Base-by-base conservation (phyloP, 495 filamentous ascomycete species). In the Lentithecium fluviatile region DNA sequence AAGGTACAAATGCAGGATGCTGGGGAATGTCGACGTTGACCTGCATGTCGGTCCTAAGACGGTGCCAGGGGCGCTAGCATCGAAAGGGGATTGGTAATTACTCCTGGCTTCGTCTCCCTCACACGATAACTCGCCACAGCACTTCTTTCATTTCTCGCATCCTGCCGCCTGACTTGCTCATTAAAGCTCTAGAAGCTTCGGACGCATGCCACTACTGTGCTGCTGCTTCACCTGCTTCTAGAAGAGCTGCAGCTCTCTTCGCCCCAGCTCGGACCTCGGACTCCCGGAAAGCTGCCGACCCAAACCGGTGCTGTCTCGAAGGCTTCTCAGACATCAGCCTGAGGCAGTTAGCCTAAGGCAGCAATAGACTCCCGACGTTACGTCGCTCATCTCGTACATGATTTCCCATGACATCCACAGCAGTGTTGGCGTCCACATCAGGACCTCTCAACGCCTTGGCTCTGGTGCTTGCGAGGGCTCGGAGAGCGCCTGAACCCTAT, bases 51-150 rank as follows among this genome's bases (percentile, higher is more conserved):
- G 55, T 17, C 50, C 58, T 63, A 60, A 63, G 64, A 52, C 64
- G 46, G 52, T 45, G 52, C 54, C 17, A 52, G 46, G 56, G 56
- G 58, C 64, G 64, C 60, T 62, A 67, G 58, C 26, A 52, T 62
- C 6, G 52, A 67, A 63, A 63, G 59, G 60, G 59, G 64, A 63
- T 67, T 63, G 64, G 64, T 67, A 67, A 67, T 63, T 53, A 21
- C 53, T 36, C 38, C 25, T 47, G 20, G 21, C 40, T 52, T 32
- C 25, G n/a, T 55, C 19, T 48, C 25, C 49, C 21, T 52, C 34
- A n/a, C 45, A 45, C 32, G 36, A 25, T 43, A n/a, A 20, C 23
- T 37, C 24, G 43, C 40, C 49, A 49, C 47, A 19, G 13, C 48
- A 34, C 36, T n/a, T 45, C 45, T 24, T 24, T 56, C 42, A 17